Percentiles rank a stretch among this genome's conserved stretches.
Evolutionary conservation across 768 basidiomycete species (phyloP).

Genomic region (Mycena galopus): DNA sequence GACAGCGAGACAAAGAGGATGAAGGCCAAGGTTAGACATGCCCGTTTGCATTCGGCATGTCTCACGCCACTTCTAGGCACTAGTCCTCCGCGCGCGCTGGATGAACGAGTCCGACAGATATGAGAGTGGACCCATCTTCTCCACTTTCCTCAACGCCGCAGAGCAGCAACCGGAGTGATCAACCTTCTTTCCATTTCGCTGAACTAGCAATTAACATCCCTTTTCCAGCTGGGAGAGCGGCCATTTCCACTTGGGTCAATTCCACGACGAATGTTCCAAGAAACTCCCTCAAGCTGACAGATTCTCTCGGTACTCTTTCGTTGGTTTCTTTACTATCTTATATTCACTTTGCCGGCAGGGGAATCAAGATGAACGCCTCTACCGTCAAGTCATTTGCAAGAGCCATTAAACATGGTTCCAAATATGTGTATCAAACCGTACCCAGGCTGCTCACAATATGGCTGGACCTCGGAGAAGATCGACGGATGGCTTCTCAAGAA

Average conservation of each 20-base stretch:
- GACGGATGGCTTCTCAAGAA: constrained; percentile 45
- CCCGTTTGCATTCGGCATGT: neutral
- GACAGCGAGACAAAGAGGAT: constrained; percentile 63
- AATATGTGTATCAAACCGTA: constrained; percentile 96
- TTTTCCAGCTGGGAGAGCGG: constrained; percentile 82
- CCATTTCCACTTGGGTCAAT: constrained; percentile 88
- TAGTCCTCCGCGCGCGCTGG: constrained; percentile 90
- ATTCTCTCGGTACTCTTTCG: constrained; percentile 53
- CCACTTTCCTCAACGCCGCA: constrained; percentile 66
- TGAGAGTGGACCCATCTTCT: constrained; percentile 72
- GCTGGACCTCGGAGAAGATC: constrained; percentile 88
- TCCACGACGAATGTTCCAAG: constrained; percentile 85
- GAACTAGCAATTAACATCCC: constrained; percentile 16
- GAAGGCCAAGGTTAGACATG: constrained; percentile 75
- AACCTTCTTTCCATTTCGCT: neutral
- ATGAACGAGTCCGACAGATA: constrained; percentile 91
- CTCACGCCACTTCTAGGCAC: constrained; percentile 62
- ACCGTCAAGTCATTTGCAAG: constrained; percentile 77
- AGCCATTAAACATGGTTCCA: constrained; percentile 87
- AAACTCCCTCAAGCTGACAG: constrained; percentile 61
- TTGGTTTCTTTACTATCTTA: neutral
- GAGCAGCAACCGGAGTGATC: constrained; percentile 64
- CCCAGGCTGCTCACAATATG: constrained; percentile 95
- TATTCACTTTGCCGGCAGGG: constrained; percentile 51
- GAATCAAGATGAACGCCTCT: constrained; percentile 71